A percentile compares a stretch with the other conserved stretches of the same genome.
Conservation (phyloP, 176 grass and related monocot genomes). For the Miscanthus lutarioriparius region DNA sequence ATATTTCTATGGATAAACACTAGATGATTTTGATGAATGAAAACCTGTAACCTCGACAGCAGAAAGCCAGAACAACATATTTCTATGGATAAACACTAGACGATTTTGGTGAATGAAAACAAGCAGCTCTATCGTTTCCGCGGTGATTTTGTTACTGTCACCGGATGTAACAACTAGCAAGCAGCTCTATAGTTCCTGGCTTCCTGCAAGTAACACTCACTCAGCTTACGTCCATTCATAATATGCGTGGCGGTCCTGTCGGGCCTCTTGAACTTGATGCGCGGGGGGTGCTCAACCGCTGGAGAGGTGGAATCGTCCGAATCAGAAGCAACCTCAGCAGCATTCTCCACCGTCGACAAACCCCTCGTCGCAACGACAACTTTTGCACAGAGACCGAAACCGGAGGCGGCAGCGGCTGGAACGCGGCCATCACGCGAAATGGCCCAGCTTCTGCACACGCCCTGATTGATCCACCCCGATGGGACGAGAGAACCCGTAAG, state of each 20-base stretch:
- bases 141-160: neutral
- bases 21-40: too few species aligned
- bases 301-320: conserved; percentile 45
- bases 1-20: too few species aligned
- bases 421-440: too few species aligned
- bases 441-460: conserved; percentile 1
- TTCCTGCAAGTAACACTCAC: neutral
- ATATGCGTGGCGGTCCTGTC: conserved; percentile 92
- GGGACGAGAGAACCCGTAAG: too few species aligned
- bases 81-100: too few species aligned
- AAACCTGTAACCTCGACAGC: too few species aligned
- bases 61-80: neutral
- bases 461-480: neutral
- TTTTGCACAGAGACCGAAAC: conserved; percentile 20
- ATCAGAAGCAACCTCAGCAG: conserved; percentile 27
- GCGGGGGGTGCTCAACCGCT: conserved; percentile 44
- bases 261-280: conserved; percentile 86
- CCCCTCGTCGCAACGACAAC: conserved; percentile 17
- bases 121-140: neutral
- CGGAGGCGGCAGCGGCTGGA: conserved; percentile 10
- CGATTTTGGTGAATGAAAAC: too few species aligned
- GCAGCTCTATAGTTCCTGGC: too few species aligned
- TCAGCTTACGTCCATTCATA: conserved; percentile 65
- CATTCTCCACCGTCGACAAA: conserved; percentile 33
- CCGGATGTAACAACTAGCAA: too few species aligned